Evolutionary conservation across 306 rosid genomes (phyloP), one percentile per base, ranked within the genome.

Genomic region (Nissolia schottii): DNA sequence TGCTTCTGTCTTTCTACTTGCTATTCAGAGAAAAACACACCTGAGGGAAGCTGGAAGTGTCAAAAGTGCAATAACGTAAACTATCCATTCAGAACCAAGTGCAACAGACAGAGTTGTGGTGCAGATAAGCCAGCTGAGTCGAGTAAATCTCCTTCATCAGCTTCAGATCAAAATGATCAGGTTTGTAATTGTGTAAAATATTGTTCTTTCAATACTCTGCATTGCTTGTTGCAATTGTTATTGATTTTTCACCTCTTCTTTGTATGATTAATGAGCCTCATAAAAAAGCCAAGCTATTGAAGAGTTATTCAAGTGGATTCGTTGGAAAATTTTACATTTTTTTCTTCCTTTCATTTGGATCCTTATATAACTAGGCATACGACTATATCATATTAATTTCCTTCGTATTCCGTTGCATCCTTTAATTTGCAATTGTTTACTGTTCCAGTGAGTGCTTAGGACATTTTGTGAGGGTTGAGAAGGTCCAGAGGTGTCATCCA

Each of bases 361-460:
- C 41, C 72, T 51, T 76, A 62, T 74, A 19, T 78, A 32, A 22
- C 25, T 73, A n/a, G n/a, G n/a, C n/a, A n/a, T 34, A 27, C 35
- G 32, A 18, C 28, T 28, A 51, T 51, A n/a, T 14, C 19, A 13
- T 56, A 74, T 75, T 29, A 50, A 38, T 82, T 79, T 71, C 67
- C 59, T 70, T 60, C 20, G 45, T 64, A 74, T 58, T 70, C 70
- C 72, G 25, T 77, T 85, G 81, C 96, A 77, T 60, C 77, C 69
- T 76, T 91, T 91, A 87, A 95, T 95, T 84, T 83, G 77, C 84
- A 84, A 80, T 84, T 95, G 82, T 91, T 87, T 95, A 91, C 90
- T 95, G 95, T 95, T 95, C 99, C 99, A 95, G 99, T 95, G 99
- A 94, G 99, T 94, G 78, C 92, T n/a, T 91, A 94, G 94, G 90